Evolutionary conservation across 2,329 filamentous ascomycete species (phyloP).

Genomic region (Sphaerostilbella broomeana): DNA sequence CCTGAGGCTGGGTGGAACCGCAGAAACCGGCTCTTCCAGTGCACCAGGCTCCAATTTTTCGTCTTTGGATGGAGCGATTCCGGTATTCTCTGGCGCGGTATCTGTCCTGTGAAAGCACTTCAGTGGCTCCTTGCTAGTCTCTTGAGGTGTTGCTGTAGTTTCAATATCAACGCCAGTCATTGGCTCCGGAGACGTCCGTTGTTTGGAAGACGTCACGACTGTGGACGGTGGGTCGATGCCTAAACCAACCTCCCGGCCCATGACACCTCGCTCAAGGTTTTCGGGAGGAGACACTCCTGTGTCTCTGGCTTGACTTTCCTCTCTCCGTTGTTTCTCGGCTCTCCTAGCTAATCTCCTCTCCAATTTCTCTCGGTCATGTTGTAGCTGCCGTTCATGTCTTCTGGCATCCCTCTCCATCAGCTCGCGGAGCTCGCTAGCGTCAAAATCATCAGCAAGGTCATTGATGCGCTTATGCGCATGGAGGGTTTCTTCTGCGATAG

Average conservation of each 20-base stretch:
- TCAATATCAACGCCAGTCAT: constrained; percentile 19
- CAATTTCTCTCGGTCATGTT: constrained; percentile 59
- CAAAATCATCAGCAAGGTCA: constrained; percentile 76
- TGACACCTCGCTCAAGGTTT: constrained; percentile 54
- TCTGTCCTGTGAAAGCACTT: constrained; percentile 27
- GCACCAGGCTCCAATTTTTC: too few relatives aligned
- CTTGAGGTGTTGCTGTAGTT: constrained; percentile 1
- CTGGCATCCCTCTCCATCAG: constrained; percentile 85
- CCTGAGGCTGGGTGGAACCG: constrained; percentile 20
- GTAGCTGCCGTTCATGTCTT: constrained; percentile 67
- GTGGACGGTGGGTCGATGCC: constrained; percentile 50
- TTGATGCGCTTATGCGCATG: constrained; percentile 58
- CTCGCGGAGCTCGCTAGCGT: constrained; percentile 76
- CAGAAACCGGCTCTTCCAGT: constrained; percentile 18
- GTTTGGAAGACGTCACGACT: constrained; percentile 50
- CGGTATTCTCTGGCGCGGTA: constrained; percentile 15
- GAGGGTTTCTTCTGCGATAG: constrained; percentile 55
- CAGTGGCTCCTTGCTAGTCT: constrained; percentile 19
- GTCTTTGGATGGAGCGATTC: too few relatives aligned
- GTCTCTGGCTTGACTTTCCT: constrained; percentile 48
- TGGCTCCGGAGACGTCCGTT: constrained; percentile 26
- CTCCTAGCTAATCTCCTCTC: constrained; percentile 58
- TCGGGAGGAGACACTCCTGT: constrained; percentile 45
- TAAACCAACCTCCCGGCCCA: constrained; percentile 54
- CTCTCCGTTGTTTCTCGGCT: constrained; percentile 59